Percentiles rank a stretch among this genome's conserved stretches.
Conservation (phyloP, 2,329 filamentous ascomycete genomes). For the Diplodia sapinea region DNA sequence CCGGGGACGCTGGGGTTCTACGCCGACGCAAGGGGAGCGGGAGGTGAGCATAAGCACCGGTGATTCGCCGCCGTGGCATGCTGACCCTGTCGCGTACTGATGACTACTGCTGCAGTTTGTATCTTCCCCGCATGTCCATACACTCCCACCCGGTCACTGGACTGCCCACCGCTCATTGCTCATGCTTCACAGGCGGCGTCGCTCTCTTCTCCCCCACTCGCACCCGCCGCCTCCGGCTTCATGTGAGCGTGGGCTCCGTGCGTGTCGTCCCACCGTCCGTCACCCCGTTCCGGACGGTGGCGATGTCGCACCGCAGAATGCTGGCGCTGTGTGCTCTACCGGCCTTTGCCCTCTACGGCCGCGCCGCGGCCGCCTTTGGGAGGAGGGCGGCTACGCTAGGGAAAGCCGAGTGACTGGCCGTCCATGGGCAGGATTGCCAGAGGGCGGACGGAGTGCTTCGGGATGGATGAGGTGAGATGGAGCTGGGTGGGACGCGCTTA, state of each 20-base stretch:
- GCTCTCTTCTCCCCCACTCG: not conserved
- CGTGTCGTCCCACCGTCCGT: constrained; percentile 12
- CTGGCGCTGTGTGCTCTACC: not conserved
- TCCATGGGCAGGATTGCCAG: not conserved
- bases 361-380: not conserved
- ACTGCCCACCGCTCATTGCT: constrained; percentile 4
- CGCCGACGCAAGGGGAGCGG: constrained; percentile 9
- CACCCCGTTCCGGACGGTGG: constrained; percentile 7
- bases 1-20: not conserved
- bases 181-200: not conserved
- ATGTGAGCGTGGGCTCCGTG: constrained; percentile 11
- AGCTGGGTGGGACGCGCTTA: not conserved
- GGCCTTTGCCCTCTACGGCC: not conserved
- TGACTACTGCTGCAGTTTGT: not conserved
- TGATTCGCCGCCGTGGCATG: not conserved
- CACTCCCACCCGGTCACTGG: not conserved
- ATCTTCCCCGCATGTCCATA: not conserved
- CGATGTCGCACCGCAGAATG: constrained; percentile 14
- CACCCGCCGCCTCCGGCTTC: not conserved
- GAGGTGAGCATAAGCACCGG: not conserved
- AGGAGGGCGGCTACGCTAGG: not conserved
- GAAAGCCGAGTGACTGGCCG: not conserved
- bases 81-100: not conserved
- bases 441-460: not conserved
- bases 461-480: constrained; percentile 3